Base-by-base conservation (phyloP, 345 rosid species). In the Pugionium cornutum region DNA sequence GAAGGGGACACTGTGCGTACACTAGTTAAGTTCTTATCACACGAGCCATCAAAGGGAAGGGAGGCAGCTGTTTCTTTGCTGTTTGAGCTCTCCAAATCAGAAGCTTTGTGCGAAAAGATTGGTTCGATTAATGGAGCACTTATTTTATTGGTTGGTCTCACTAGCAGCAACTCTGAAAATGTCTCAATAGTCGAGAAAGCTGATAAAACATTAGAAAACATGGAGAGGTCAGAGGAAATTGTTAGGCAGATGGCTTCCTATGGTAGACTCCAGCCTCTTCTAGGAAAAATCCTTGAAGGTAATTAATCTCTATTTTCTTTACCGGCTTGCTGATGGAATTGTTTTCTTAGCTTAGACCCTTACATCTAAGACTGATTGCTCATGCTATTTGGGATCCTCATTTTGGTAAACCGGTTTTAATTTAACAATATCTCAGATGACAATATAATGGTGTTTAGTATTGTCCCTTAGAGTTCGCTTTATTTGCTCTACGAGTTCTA, bases 1-100 rank as follows among this genome's bases (percentile, higher is more conserved):
- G 92, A 86, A 76, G 99, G 99, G 67, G 99, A 94, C 54, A 86
- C 86, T 6, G 97, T 94, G 69, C 95, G 99, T 36, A 89, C 96
- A 10, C 77, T 88, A 62, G 88, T 94, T 66, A 94, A 94, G 79
- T 85, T 94, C 76, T 79, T 94, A 75, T 81, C 89, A 26, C 86
- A 86, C 29, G 99, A 94, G 64, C 91, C 74, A 56, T 89, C 96
- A 47, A 86, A 81, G 60, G 99, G 92, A 60, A 85, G 94, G 83
- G 96, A 83, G 55, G 90, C 85, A 76, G 99, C 99, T 69, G 97
- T 94, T 73, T 80, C 90, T 26, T 81, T 94, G 83, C 77, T 94
- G 53, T 83, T 82, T 59, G 99, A 94, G 84, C 99, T 94, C 62
- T 94, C 99, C 31, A 90, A 89, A 75, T 85, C 90, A 8, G 90